Evolutionary conservation across 345 rosid genomes (phyloP).

Genomic region (Eucalyptus pauciflora): DNA sequence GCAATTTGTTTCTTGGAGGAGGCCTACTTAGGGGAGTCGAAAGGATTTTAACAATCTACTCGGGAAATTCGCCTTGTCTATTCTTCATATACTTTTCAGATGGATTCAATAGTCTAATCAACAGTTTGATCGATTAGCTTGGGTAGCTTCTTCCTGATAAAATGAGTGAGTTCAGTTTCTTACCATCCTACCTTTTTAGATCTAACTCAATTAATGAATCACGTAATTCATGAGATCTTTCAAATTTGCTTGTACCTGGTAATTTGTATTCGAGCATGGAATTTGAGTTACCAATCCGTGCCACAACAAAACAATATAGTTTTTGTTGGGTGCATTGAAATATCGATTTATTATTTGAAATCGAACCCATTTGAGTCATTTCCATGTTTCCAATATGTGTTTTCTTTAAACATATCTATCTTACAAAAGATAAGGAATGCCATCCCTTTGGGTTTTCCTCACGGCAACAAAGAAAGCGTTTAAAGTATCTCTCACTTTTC

Average conservation of each 20-base stretch:
- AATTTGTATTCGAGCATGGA: rapidly evolving
- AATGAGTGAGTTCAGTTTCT: not conserved
- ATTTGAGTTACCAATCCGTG: not conserved
- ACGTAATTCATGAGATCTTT: rapidly evolving
- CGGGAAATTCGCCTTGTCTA: not conserved
- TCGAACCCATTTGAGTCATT: rapidly evolving
- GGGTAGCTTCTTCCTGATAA: not conserved
- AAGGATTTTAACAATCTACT: not conserved
- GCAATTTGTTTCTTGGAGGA: not conserved
- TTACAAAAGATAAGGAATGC: not conserved
- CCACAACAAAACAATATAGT: rapidly evolving
- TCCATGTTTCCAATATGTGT: not conserved
- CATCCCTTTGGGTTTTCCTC: not conserved
- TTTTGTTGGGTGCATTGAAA: rapidly evolving
- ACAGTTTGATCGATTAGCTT: not conserved
- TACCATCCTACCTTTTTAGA: rapidly evolving
- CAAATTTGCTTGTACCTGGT: rapidly evolving
- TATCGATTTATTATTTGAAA: not conserved
- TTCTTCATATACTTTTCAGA: not conserved
- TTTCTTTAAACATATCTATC: not conserved
- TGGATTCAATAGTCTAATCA: not conserved
- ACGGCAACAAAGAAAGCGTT: not conserved
- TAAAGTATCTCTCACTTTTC: not conserved
- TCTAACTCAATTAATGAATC: rapidly evolving
- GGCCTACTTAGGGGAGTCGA: not conserved